phyloP scores from a whole-genome alignment of 169 alveolate species.

The Plasmodium relictum region DNA sequence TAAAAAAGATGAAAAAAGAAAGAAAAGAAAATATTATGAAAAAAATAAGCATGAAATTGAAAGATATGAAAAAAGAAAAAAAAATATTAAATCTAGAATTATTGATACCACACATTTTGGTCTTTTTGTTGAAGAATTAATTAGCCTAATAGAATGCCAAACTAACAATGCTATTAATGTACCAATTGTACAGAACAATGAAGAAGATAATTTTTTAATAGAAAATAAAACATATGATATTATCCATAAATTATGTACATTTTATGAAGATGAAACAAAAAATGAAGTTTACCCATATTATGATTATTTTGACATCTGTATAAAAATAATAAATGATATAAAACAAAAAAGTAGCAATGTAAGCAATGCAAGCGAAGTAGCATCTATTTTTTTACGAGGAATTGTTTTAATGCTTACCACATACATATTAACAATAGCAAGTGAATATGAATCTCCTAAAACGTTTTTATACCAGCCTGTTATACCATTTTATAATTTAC shows the following conservation, averaged over 20 bases:
- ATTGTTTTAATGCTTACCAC: slow-evolving; percentile 77
- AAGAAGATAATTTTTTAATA: slow-evolving; percentile 28
- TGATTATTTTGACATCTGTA: slow-evolving; percentile 29
- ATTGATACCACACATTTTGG: slow-evolving; percentile 74
- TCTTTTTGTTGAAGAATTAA: slow-evolving; percentile 74
- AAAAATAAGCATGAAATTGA: slow-evolving; percentile 71
- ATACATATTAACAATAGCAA: slow-evolving; percentile 58
- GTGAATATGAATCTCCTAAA: slow-evolving; percentile 60
- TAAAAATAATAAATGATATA: slow-evolving; percentile 56
- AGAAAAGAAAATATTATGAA: slow-evolving; percentile 71
- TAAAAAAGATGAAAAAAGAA: slow-evolving; percentile 45
- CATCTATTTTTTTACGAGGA: slow-evolving; percentile 72
- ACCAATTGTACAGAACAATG: slow-evolving; percentile 42
- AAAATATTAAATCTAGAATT: slow-evolving; percentile 51
- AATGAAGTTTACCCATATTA: slow-evolving; percentile 16
- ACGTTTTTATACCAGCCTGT: slow-evolving; percentile 73
- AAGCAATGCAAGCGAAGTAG: slow-evolving; percentile 76
- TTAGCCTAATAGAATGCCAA: slow-evolving; percentile 45
- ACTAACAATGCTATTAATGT: slow-evolving; percentile 59
- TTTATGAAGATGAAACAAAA: slow-evolving; percentile 43
- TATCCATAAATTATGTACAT: slow-evolving; percentile 54
- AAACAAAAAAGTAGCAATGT: slow-evolving; percentile 58
- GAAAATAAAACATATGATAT: slow-evolving; percentile 59
- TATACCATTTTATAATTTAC: slow-evolving; percentile 67
- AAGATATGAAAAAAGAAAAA: slow-evolving; percentile 71